phyloP scores from a whole-genome alignment of 768 basidiomycete genomes.

The Cytidiella melzeri region DNA sequence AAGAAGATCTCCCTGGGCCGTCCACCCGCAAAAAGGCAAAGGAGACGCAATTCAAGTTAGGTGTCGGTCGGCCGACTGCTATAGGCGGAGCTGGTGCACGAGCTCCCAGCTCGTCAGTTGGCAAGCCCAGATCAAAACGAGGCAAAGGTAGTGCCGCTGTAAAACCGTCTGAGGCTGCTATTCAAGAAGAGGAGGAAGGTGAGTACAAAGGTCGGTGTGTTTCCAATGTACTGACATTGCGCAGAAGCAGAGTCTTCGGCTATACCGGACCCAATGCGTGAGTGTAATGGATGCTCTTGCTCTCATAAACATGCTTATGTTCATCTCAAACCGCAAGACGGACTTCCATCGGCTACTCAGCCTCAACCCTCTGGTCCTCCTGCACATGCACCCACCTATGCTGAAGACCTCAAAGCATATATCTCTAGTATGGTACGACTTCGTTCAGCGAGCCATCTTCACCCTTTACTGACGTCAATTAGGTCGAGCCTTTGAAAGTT shows the following conservation, averaged over 20 bases:
- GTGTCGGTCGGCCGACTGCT: conserved; percentile 62
- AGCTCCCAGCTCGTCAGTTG: conserved; percentile 44
- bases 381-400: background rate
- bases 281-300: background rate
- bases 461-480: background rate
- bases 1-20: background rate
- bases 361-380: background rate
- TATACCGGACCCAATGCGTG: background rate
- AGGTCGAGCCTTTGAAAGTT: conserved; percentile 38
- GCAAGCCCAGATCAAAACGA: conserved; percentile 27
- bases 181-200: conserved; percentile 39
- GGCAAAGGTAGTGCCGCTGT: conserved; percentile 44
- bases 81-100: conserved; percentile 64
- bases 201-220: too few species aligned
- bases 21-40: conserved; percentile 40
- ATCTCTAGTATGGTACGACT: background rate
- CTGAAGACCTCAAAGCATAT: background rate
- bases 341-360: too few species aligned
- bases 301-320: background rate
- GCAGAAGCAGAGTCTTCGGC: background rate
- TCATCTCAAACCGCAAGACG: too few species aligned
- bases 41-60: conserved; percentile 62
- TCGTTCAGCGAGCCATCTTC: background rate
- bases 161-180: conserved; percentile 49
- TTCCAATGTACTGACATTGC: background rate